phyloP scores from a whole-genome alignment of 179 eudicot genomes.

The Carnegiea gigantea region DNA sequence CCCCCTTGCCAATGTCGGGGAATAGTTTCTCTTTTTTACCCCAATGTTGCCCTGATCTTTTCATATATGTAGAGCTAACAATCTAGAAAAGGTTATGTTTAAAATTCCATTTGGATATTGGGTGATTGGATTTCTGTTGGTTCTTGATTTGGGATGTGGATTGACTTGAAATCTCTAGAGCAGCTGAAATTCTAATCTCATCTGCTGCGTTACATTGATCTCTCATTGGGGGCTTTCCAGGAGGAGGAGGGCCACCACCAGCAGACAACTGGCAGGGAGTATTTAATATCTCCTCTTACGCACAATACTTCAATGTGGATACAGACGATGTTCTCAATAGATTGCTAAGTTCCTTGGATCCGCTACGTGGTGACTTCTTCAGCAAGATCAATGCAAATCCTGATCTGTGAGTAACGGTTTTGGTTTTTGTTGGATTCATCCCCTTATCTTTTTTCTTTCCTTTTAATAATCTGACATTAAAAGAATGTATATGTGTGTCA shows the following conservation, averaged over 20 bases:
- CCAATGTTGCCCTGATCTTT: neutral
- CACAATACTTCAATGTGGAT: slow-evolving; percentile 87
- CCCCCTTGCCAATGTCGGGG: neutral
- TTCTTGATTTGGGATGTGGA: neutral
- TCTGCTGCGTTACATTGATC: slow-evolving; percentile 7
- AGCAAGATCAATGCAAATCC: slow-evolving; percentile 89
- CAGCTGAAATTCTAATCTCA: neutral
- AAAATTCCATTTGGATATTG: neutral
- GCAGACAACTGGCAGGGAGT: slow-evolving; percentile 72
- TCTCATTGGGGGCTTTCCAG: slow-evolving; percentile 37
- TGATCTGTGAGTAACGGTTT: slow-evolving; percentile 73
- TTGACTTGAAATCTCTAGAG: neutral
- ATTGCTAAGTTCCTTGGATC: slow-evolving; percentile 74
- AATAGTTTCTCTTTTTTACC: neutral
- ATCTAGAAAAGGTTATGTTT: neutral
- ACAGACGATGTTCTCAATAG: slow-evolving; percentile 80
- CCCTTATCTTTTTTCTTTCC: neutral
- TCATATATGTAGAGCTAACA: neutral
- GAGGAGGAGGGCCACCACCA: slow-evolving; percentile 63
- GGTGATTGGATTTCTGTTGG: neutral
- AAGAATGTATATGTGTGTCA: neutral
- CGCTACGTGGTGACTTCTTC: slow-evolving; percentile 82
- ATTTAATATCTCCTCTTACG: slow-evolving; percentile 84
- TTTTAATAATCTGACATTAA: no score
- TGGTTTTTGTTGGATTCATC: slow-evolving; percentile 1